A percentile compares a stretch with the other conserved stretches of the same genome.
phyloP scores from a whole-genome alignment of 208 protist species.

The Acanthamoeba sp. region DNA sequence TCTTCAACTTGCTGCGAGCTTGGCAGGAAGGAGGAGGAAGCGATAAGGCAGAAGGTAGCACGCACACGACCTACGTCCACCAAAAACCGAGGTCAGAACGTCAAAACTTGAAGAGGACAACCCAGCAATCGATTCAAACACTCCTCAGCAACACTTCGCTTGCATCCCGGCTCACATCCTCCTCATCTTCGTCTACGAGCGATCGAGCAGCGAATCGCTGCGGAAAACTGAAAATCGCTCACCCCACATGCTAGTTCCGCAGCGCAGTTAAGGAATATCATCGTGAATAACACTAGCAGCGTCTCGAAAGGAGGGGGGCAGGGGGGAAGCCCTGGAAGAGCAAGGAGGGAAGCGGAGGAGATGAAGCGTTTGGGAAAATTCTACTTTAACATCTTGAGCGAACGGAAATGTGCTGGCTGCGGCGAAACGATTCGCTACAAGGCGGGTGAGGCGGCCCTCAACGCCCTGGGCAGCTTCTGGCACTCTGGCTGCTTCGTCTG shows the following conservation, averaged over 20 bases:
- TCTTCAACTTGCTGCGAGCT: too few species aligned
- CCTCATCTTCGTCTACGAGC: too few species aligned
- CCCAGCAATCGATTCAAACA: too few species aligned
- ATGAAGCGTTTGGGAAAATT: conserved; percentile 41
- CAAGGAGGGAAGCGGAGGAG: not conserved
- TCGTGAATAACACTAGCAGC: not conserved
- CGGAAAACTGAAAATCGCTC: too few species aligned
- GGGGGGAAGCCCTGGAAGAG: not conserved
- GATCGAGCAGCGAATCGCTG: too few species aligned
- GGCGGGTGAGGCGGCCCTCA: conserved; percentile 32
- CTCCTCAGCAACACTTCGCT: too few species aligned
- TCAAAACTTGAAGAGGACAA: too few species aligned
- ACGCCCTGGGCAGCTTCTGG: conserved; percentile 49
- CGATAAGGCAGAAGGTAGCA: too few species aligned
- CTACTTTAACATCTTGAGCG: conserved; percentile 47
- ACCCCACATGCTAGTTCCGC: not conserved
- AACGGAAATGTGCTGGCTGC: conserved; percentile 11
- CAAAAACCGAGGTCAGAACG: too few species aligned
- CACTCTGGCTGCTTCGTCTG: conserved; percentile 18
- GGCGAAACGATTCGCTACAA: not conserved
- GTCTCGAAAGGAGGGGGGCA: not conserved
- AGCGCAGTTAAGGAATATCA: not conserved
- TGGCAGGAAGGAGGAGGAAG: too few species aligned
- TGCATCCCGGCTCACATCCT: too few species aligned
- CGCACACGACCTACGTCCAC: too few species aligned